Evolutionary conservation across 2,329 filamentous ascomycete species (phyloP).

Genomic region (Scedosporium minutisporum): DNA sequence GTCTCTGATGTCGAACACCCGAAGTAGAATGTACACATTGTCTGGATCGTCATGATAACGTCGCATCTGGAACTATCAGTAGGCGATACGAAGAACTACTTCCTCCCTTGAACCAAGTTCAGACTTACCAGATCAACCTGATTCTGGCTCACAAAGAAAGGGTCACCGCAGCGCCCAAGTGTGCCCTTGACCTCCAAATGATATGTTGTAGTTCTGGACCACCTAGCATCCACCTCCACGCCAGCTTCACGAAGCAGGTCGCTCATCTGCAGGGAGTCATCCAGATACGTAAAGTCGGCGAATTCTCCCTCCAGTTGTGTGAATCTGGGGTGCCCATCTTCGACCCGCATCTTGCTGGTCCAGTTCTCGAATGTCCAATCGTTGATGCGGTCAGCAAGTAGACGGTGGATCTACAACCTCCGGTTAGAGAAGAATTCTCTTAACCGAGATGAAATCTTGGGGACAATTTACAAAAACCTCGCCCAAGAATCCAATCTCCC

Average conservation of each 20-base stretch:
- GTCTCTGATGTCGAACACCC: conserved; percentile 7
- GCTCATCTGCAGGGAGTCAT: not conserved
- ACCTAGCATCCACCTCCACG: not conserved
- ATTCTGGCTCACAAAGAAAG: conserved; percentile 8
- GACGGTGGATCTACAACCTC: conserved; percentile 1
- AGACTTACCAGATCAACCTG: not conserved
- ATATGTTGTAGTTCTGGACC: conserved; percentile 7
- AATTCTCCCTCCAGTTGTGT: not conserved
- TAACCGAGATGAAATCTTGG: no score
- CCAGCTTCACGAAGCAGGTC: conserved; percentile 1
- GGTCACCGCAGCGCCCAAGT: not conserved
- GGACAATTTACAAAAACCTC: no score
- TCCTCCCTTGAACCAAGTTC: conserved; percentile 3
- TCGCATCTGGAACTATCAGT: conserved; percentile 7
- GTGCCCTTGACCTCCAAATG: conserved; percentile 9
- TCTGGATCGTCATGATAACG: conserved; percentile 3
- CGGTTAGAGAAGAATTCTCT: no score
- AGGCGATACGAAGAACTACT: not conserved
- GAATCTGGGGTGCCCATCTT: conserved; percentile 5
- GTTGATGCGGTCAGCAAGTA: conserved; percentile 5
- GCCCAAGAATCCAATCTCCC: no score
- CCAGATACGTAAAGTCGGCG: conserved; percentile 8
- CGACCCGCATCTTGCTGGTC: conserved; percentile 8
- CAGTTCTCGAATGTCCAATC: conserved; percentile 8
- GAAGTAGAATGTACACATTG: conserved; percentile 8